phyloP scores from a whole-genome alignment of 345 rosid species.

The Rhodamnia argentea region DNA sequence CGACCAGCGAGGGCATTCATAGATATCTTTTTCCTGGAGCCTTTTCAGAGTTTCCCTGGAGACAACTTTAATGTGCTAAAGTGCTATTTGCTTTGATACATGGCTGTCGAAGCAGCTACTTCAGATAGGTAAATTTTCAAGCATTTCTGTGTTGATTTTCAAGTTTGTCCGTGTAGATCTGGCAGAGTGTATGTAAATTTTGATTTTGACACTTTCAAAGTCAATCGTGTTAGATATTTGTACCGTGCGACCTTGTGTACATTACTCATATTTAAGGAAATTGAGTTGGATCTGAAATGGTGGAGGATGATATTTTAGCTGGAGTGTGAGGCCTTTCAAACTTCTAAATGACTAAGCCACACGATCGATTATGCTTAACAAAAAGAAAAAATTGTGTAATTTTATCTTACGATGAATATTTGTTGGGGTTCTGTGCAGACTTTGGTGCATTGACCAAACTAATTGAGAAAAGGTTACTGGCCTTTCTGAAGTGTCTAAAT shows the following conservation, averaged over 20 bases:
- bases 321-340: no score
- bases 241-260: no score
- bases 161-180: not conserved
- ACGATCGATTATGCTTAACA: no score
- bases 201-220: not conserved
- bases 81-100: not conserved
- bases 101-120: not conserved
- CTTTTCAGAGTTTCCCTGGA: not conserved
- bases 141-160: not conserved
- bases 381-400: no score
- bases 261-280: no score
- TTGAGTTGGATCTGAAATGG: no score
- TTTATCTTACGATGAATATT: no score
- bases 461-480: constrained; percentile 37
- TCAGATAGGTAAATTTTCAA: not conserved
- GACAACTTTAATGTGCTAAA: not conserved
- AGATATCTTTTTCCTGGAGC: not conserved
- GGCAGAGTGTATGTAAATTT: not conserved
- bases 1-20: not conserved
- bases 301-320: no score
- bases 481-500: not conserved
- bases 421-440: no score
- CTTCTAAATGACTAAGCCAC: no score
- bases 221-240: not conserved
- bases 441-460: constrained; percentile 48